A percentile compares a stretch with the other conserved stretches of the same genome.
Conservation (phyloP, 2,329 filamentous ascomycete genomes). For the Colletotrichum tropicale region DNA sequence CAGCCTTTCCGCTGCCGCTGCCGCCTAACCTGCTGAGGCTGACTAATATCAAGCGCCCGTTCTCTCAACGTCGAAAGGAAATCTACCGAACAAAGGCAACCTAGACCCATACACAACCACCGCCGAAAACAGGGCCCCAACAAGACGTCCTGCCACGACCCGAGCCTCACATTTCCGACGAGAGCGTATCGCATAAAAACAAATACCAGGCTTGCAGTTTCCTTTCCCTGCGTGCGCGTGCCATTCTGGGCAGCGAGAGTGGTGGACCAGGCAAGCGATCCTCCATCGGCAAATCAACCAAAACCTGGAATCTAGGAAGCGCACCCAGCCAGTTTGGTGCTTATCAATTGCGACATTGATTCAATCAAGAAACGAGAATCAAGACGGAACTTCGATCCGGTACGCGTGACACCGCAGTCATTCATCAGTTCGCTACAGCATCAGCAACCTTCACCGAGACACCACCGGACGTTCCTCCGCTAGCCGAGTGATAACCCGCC, state of each 20-base stretch:
- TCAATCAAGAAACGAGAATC: not conserved
- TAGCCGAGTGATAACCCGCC: not conserved
- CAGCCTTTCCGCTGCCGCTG: slow-evolving; percentile 5
- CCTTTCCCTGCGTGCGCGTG: not conserved
- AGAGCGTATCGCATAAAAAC: not conserved
- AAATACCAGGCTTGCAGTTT: not conserved
- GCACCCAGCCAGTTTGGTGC: not conserved
- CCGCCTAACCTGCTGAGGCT: slow-evolving; percentile 1
- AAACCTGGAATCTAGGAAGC: not conserved
- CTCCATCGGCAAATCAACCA: not conserved
- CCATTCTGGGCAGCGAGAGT: slow-evolving; percentile 9
- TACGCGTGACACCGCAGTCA: not conserved
- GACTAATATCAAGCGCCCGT: slow-evolving; percentile 17
- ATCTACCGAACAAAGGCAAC: slow-evolving; percentile 36
- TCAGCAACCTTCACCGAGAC: not conserved
- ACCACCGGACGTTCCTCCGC: not conserved
- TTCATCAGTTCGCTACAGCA: not conserved
- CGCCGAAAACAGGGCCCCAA: slow-evolving; percentile 25
- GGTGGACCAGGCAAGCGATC: slow-evolving; percentile 11
- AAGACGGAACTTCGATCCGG: not conserved
- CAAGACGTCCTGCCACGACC: slow-evolving; percentile 6
- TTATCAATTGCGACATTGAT: not conserved
- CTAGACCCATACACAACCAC: slow-evolving; percentile 42
- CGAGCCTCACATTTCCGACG: not conserved
- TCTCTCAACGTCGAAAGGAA: slow-evolving; percentile 28